Evolutionary conservation across 2,329 filamentous ascomycete genomes (phyloP).

Genomic region (Botrytis deweyae): DNA sequence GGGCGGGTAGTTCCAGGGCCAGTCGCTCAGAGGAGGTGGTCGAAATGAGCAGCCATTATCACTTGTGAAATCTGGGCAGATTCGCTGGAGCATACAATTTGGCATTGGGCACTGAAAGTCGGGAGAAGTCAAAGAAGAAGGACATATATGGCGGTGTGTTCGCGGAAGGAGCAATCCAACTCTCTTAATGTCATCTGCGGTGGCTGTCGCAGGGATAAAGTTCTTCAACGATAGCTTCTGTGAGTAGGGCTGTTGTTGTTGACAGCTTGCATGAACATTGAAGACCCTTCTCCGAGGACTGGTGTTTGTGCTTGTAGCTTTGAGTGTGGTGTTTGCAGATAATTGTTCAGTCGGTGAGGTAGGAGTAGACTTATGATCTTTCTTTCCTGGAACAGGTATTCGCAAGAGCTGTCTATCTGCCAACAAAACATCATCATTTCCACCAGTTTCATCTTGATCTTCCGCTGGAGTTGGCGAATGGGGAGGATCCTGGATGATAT

Average conservation of each 20-base stretch:
- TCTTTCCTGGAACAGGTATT: slow-evolving; percentile 6
- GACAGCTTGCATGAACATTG: too few relatives aligned
- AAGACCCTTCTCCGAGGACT: background rate
- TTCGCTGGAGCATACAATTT: slow-evolving; percentile 1
- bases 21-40: background rate
- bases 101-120: background rate
- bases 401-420: background rate
- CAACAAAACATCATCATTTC: background rate
- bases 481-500: background rate
- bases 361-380: slow-evolving; percentile 6
- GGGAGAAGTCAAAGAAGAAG: background rate
- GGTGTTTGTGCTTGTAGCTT: slow-evolving; percentile 5
- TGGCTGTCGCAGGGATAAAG: background rate
- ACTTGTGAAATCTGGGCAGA: slow-evolving; percentile 10
- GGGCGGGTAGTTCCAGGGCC: slow-evolving; percentile 2
- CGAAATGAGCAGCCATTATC: slow-evolving; percentile 7
- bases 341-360: background rate
- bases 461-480: background rate
- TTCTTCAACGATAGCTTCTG: background rate
- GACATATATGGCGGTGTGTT: slow-evolving; percentile 11
- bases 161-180: background rate
- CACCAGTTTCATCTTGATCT: background rate
- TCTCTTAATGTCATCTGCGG: background rate
- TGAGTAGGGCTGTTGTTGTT: background rate
- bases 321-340: background rate